Conservation (phyloP, 2,329 filamentous ascomycete genomes). For the Fusarium paranaense region DNA sequence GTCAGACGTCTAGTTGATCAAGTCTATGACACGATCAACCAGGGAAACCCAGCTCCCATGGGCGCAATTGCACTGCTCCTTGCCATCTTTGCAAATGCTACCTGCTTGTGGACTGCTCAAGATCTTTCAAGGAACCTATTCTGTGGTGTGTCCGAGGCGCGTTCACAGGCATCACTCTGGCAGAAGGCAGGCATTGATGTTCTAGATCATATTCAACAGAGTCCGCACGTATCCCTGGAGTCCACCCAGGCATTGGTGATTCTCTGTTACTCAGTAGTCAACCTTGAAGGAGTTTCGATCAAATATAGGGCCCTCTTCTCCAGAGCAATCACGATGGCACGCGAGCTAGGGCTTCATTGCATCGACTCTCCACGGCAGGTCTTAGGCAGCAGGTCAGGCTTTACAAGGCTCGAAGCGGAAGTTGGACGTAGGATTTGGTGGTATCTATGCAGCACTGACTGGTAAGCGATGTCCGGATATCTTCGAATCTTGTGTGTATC, state of each 20-base stretch:
- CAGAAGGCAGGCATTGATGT: constrained; percentile 28
- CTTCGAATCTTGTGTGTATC: background rate
- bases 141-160: constrained; percentile 36
- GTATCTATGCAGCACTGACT: constrained; percentile 54
- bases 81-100: background rate
- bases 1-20: constrained; percentile 37
- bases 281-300: background rate
- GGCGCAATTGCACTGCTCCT: background rate
- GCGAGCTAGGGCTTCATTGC: constrained; percentile 48
- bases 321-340: constrained; percentile 6
- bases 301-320: background rate
- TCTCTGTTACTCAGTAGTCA: background rate
- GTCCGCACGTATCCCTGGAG: background rate
- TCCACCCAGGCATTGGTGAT: background rate
- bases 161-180: constrained; percentile 44
- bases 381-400: constrained; percentile 25
- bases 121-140: constrained; percentile 40
- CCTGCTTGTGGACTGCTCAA: constrained; percentile 30
- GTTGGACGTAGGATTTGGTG: constrained; percentile 55
- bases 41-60: background rate
- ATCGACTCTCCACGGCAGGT: constrained; percentile 45
- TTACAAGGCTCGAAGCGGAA: constrained; percentile 44
- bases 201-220: background rate
- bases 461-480: constrained; percentile 37
- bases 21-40: constrained; percentile 5